These are phyloP conservation scores for Solanum verrucosum DNA, from an alignment of 257 asterid genomes.

Conservation along the genomic window DNA sequence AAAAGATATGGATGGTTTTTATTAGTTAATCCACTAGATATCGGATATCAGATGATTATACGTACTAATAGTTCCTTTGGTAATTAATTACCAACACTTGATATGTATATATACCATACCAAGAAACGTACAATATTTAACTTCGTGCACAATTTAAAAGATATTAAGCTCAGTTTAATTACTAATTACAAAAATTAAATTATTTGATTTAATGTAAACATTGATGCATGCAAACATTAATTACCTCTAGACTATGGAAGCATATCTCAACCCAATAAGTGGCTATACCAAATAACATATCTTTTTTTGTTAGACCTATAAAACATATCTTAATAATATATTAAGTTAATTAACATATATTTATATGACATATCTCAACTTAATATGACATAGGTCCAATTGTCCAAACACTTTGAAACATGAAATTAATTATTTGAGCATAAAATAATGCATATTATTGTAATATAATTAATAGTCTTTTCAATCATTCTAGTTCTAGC, in stretches of 20 bases:
- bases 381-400: background rate
- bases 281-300: background rate
- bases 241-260: background rate
- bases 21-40: background rate
- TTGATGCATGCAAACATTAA: background rate
- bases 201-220: background rate
- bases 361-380: background rate
- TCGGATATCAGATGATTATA: background rate
- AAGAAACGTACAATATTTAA: background rate
- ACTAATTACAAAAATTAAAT: background rate
- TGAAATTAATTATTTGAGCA: background rate
- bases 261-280: background rate
- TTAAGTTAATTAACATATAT: background rate
- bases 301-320: background rate
- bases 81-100: background rate
- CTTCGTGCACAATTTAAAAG: background rate
- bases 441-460: background rate
- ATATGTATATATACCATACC: background rate
- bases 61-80: background rate
- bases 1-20: too few relatives aligned
- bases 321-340: background rate
- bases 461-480: background rate
- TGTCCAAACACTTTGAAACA: background rate
- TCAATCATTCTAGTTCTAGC: background rate
- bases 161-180: background rate